Evolutionary conservation across 2,329 filamentous ascomycete genomes (phyloP).

Genomic region (Fusarium protoensiforme): DNA sequence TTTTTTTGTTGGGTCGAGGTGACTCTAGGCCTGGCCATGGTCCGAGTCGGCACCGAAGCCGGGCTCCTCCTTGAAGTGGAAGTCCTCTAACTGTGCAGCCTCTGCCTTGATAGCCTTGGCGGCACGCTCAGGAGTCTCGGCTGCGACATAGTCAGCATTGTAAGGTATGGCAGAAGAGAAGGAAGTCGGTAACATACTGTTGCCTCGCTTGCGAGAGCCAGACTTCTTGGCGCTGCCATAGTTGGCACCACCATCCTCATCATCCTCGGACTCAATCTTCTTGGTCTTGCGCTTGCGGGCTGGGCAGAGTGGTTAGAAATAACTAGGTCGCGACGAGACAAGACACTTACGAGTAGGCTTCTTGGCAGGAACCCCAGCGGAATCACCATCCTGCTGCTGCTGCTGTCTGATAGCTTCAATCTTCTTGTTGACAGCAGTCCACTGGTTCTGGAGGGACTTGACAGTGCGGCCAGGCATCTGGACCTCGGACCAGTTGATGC

Average conservation of each 20-base stretch:
- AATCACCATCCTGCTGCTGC: neutral
- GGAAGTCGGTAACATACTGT: slow-evolving; percentile 13
- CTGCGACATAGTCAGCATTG: slow-evolving; percentile 9
- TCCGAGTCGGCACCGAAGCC: neutral
- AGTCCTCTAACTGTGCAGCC: slow-evolving; percentile 18
- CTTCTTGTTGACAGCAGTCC: slow-evolving; percentile 50
- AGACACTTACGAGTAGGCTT: slow-evolving; percentile 40
- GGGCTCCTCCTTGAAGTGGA: slow-evolving; percentile 24
- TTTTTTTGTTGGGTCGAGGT: neutral
- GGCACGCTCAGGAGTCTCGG: slow-evolving; percentile 18
- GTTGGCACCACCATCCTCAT: slow-evolving; percentile 12
- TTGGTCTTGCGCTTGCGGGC: slow-evolving; percentile 41
- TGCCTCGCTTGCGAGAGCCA: slow-evolving; percentile 32
- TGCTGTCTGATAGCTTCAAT: slow-evolving; percentile 49
- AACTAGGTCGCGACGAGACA: no score
- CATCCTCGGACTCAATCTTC: slow-evolving; percentile 4
- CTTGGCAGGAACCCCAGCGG: slow-evolving; percentile 27
- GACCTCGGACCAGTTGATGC: slow-evolving; percentile 50
- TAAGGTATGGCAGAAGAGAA: neutral
- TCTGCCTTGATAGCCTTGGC: slow-evolving; percentile 33
- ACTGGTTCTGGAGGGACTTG: slow-evolving; percentile 52
- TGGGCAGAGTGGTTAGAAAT: slow-evolving; percentile 12
- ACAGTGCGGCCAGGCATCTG: slow-evolving; percentile 51
- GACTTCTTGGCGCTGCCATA: slow-evolving; percentile 18
- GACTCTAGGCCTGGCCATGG: neutral